Conservation (phyloP, 306 rosid genomes). For the Cicer chorassanicum region DNA sequence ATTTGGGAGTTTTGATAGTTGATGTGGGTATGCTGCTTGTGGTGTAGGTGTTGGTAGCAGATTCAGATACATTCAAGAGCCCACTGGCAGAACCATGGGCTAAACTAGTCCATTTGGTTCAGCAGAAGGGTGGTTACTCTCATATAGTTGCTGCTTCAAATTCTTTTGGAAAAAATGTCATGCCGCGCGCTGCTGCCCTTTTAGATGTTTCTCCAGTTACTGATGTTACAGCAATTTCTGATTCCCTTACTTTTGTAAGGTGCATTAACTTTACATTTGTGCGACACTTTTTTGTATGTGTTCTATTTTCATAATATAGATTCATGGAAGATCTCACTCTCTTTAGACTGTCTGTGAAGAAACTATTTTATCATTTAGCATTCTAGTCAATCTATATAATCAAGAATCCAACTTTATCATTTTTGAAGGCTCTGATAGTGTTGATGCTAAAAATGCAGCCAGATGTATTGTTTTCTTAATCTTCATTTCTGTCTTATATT, state of each 20-base stretch:
- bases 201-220: conserved; percentile 88
- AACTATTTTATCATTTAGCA: conserved; percentile 7
- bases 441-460: not conserved
- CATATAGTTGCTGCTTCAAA: conserved; percentile 77
- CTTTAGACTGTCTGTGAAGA: conserved; percentile 8
- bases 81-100: conserved; percentile 92
- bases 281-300: not conserved
- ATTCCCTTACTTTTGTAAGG: conserved; percentile 74
- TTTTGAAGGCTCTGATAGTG: conserved; percentile 17
- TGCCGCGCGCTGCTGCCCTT: conserved; percentile 84
- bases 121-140: conserved; percentile 74
- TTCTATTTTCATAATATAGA: conserved; percentile 14
- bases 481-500: not conserved
- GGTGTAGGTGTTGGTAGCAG: conserved; percentile 83
- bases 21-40: conserved; percentile 38
- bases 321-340: conserved; percentile 29
- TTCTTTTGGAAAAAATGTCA: conserved; percentile 85
- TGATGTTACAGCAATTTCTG: conserved; percentile 71
- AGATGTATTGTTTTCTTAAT: conserved; percentile 31
- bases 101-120: conserved; percentile 73
- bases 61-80: conserved; percentile 68
- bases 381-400: not conserved
- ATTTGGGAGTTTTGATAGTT: conserved; percentile 38
- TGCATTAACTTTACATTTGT: conserved; percentile 36
- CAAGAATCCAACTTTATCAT: conserved; percentile 9